Base-by-base conservation (phyloP, 164 flowering plant genomes). In the Vitis rupestris region DNA sequence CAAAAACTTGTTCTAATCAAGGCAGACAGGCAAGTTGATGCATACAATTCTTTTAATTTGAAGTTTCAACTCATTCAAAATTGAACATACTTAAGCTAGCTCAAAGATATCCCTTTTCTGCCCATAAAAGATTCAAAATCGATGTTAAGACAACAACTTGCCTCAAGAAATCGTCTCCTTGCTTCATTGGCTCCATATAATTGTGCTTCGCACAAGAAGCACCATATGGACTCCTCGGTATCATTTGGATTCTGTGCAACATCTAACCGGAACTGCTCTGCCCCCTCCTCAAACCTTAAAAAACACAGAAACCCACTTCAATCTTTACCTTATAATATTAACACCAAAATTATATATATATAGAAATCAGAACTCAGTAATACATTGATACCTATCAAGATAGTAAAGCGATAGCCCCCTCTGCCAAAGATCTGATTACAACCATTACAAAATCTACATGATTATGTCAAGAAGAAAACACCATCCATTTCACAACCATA, bases 161-260 rank as follows among this genome's bases (percentile, higher is more conserved):
- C 99, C 96, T 92, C 85, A 12, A 91, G 86, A 82, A 86, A 92
- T 69, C 82, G 77, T 56, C 67, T 82, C 74, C 98, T 81, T 64
- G 99, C 98, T 82, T 85, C 93, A 72, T 88, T 84, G 31, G 82
- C 84, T 58, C 99, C 97, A 81, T 83, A 85, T 19, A 92, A 57
- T 74, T 82, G 94, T 81, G 94, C 89, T 82, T 95, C 98, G 78
- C 99, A 94, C 0, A 95, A 88, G 76, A 95, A 92, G 75, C 98
- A 92, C 99, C 99, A 95, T 50, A 95, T 92, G 3, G 98, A 91
- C 82, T 95, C 99, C 76, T 92, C 99, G 1, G 99, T 91, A 60
- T 95, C 99, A 82, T 91, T 91, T 55, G 98, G 98, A 79, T 95
- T 95, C 61, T 89, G 88, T 1, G 94, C 92, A 79, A 95, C 98